Conservation (phyloP, 352 stramenopile genomes). For the Globisporangium recalcitrans region DNA sequence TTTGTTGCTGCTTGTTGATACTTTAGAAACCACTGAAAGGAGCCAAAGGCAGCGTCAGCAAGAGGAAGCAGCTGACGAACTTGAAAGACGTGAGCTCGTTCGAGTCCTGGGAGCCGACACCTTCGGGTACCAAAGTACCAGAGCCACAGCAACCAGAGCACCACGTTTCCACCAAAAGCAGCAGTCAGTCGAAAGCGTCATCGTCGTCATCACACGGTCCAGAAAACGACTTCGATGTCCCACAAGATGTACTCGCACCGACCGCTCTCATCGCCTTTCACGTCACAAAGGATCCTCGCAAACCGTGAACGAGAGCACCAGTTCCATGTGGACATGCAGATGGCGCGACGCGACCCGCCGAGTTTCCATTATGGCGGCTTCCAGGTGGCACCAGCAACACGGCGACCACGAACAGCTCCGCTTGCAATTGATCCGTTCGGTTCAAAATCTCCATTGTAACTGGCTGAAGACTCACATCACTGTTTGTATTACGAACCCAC, state of each 20-base stretch:
- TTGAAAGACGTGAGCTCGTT: neutral
- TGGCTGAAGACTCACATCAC: neutral
- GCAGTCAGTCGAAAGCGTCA: neutral
- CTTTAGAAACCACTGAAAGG: conserved; percentile 4
- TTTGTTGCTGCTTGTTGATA: neutral
- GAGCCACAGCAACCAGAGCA: neutral
- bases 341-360: conserved; percentile 7
- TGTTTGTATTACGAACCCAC: neutral
- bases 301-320: conserved; percentile 16
- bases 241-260: conserved; percentile 10
- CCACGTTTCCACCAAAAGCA: neutral
- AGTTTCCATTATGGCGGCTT: conserved; percentile 13
- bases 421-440: conserved; percentile 2
- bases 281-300: neutral
- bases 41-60: neutral
- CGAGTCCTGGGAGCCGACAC: neutral
- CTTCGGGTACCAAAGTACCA: neutral
- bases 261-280: conserved; percentile 12
- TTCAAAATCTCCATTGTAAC: conserved; percentile 3
- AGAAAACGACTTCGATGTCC: neutral
- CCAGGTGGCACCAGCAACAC: neutral
- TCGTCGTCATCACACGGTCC: neutral
- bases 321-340: conserved; percentile 19
- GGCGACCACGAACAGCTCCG: conserved; percentile 12
- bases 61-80: conserved; percentile 5